Evolutionary conservation across 495 filamentous ascomycete species (phyloP).

Genomic region (Glonium stellatum): DNA sequence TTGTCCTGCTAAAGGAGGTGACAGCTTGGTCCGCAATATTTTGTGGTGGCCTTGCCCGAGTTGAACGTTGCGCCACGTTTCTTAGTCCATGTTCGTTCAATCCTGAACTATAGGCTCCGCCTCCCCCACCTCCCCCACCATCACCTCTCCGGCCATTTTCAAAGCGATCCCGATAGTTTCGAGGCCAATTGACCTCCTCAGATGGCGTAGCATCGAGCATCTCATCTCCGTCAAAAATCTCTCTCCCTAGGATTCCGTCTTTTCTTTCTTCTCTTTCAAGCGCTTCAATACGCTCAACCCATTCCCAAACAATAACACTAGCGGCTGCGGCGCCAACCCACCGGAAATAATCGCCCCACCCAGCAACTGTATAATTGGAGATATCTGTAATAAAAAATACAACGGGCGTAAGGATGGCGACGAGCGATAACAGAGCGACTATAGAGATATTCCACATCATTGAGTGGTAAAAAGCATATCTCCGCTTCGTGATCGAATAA

Average conservation of each 20-base stretch:
- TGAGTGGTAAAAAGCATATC: slow-evolving; percentile 87
- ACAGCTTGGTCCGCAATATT: not conserved
- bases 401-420: slow-evolving; percentile 77
- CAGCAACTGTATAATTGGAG: slow-evolving; percentile 73
- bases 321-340: slow-evolving; percentile 97
- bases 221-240: slow-evolving; percentile 95
- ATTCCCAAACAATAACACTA: slow-evolving; percentile 98
- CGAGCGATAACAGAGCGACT: slow-evolving; percentile 71
- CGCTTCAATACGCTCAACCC: slow-evolving; percentile 98
- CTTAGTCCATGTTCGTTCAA: slow-evolving; percentile 33
- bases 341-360: slow-evolving; percentile 94
- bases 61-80: slow-evolving; percentile 26
- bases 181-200: slow-evolving; percentile 50
- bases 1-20: not conserved
- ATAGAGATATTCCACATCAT: slow-evolving; percentile 89
- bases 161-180: slow-evolving; percentile 18
- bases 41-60: slow-evolving; percentile 7
- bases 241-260: slow-evolving; percentile 86
- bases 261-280: slow-evolving; percentile 93
- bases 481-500: slow-evolving; percentile 84
- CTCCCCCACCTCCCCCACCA: slow-evolving; percentile 7
- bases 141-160: slow-evolving; percentile 7
- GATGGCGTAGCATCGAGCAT: slow-evolving; percentile 73
- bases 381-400: slow-evolving; percentile 97
- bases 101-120: slow-evolving; percentile 10